Evolutionary conservation across 2,329 filamentous ascomycete genomes (phyloP).

Genomic region (Aspergillus arachidicola): DNA sequence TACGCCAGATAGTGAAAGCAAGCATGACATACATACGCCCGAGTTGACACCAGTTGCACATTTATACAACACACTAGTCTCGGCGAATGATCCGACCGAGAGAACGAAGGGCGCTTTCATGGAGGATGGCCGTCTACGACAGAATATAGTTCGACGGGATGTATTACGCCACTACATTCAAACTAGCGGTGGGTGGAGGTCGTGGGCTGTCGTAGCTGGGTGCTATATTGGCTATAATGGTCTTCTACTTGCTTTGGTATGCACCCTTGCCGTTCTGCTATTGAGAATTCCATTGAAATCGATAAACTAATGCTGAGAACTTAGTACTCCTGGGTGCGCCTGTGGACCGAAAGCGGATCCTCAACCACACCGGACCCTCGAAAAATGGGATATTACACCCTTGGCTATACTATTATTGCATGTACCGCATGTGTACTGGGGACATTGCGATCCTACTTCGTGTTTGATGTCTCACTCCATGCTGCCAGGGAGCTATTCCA

Average conservation of each 20-base stretch:
- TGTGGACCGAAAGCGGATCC: not conserved
- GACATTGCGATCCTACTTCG: conserved; percentile 7
- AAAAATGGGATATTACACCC: not conserved
- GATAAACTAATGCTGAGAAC: not conserved
- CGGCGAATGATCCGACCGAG: not conserved
- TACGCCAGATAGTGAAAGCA: not conserved
- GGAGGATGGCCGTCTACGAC: not conserved
- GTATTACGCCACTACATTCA: not conserved
- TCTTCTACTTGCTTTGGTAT: not conserved
- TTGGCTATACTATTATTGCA: not conserved
- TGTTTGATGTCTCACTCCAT: not conserved
- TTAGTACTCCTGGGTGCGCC: not conserved
- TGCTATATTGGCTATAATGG: not conserved
- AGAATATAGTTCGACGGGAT: not conserved
- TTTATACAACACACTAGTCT: not conserved
- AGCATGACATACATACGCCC: not conserved
- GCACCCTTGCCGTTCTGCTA: fast-evolving
- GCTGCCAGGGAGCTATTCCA: conserved; percentile 8
- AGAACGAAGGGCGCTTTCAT: too few species aligned
- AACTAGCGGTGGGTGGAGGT: not conserved
- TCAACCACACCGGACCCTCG: not conserved
- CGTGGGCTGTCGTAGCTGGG: not conserved
- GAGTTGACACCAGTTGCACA: not conserved
- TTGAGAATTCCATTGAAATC: not conserved
- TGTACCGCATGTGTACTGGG: conserved; percentile 19